phyloP scores from a whole-genome alignment of 176 grass and related monocot species.

The Oryza punctata region DNA sequence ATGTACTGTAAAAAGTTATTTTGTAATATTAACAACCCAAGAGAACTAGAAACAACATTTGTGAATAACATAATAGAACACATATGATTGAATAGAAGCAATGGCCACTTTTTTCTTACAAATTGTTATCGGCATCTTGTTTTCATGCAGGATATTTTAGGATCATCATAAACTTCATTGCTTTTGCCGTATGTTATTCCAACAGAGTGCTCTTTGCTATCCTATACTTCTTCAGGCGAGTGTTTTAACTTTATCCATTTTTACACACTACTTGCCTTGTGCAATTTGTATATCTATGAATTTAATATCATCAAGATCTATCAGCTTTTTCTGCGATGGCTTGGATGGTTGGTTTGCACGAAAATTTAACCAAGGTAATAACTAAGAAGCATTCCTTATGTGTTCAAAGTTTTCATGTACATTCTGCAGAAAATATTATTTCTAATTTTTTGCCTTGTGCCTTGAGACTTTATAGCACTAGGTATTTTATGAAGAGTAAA shows the following conservation, averaged over 20 bases:
- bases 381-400: background rate
- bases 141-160: slow-evolving; percentile 73
- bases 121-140: background rate
- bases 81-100: background rate
- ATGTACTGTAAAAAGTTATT: background rate
- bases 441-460: background rate
- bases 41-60: background rate
- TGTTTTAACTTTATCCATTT: slow-evolving; percentile 14
- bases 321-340: slow-evolving; percentile 73
- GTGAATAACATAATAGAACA: background rate
- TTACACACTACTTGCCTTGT: background rate
- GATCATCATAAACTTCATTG: slow-evolving; percentile 84
- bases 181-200: slow-evolving; percentile 72
- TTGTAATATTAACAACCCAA: background rate
- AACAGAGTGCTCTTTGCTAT: slow-evolving; percentile 78
- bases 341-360: slow-evolving; percentile 83
- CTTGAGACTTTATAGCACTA: background rate
- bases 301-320: slow-evolving; percentile 36
- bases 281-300: background rate
- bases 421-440: background rate
- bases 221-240: slow-evolving; percentile 85
- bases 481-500: background rate
- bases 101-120: background rate
- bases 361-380: slow-evolving; percentile 73
- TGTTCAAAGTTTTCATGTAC: background rate